Base-by-base conservation (phyloP, 345 rosid genomes). In the Brassica juncea region DNA sequence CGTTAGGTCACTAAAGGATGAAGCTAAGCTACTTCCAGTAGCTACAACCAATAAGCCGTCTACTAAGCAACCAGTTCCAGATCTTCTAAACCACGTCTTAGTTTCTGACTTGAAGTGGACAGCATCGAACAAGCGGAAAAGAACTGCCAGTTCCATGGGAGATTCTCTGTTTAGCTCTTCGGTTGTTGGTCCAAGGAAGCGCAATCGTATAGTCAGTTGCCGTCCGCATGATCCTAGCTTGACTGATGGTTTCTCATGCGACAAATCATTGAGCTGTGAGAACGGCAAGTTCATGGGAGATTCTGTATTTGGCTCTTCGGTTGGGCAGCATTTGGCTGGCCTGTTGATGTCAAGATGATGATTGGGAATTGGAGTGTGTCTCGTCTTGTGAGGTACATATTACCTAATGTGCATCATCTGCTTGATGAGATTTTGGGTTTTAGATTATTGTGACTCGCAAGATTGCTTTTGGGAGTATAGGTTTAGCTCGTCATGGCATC, bases 281-380 rank as follows among this genome's bases (percentile, higher is more conserved):
- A 94, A 86, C 80, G 87, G 94, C 84, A 90, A 94, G 81, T 88
- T 83, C 78, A 66, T 76, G 68, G 84, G 88, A 44, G 93, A 85
- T 69, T 73, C 94, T 32, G 68, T 79, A 0, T 90, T 90, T 71
- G 78, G 77, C 59, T 82, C 88, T 74, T 68, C 91, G 25, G 89
- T 77, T 23, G 88, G 82, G 76, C 85, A 86, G 9, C 73, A 85
- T 42, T 85, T 86, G 75, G 75, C 90, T 67, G 86, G 83, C 86
- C 71, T 93, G 85, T 85, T 88, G 32, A 86, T 87, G 94, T 89
- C 92, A 66, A 86, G 95, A 72, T 90, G 89, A 89, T 79, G 10
- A 5, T 68, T 70, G 64, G 55, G 21, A 15, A 23, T 66, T 32
- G 28, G 65, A 34, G 19, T 76, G 57, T 25, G 61, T 69, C 54